Conservation (phyloP, 257 asterid genomes). For the Jaltomata sinuosa region DNA sequence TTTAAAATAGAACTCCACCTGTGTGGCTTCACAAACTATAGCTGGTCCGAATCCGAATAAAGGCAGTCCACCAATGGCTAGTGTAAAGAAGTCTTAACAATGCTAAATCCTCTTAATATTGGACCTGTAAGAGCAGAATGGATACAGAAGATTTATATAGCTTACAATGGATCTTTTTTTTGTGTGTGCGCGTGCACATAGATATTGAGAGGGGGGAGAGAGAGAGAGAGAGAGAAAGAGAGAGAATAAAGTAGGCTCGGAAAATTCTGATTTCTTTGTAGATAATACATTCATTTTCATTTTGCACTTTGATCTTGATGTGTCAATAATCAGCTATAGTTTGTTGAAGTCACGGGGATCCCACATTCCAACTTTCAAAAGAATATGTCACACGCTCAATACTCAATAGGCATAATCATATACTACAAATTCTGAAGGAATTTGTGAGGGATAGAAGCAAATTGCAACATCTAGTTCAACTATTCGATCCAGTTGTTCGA, state of each 20-base stretch:
- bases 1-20: background rate
- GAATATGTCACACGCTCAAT: background rate
- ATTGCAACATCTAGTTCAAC: conserved; percentile 54
- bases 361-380: background rate
- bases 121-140: background rate
- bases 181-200: background rate
- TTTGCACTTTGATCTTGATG: background rate
- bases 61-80: background rate
- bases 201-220: background rate
- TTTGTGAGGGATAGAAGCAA: conserved; percentile 70
- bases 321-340: background rate
- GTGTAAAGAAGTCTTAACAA: background rate
- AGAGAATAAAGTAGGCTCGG: background rate
- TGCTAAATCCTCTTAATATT: background rate
- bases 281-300: background rate
- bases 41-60: background rate
- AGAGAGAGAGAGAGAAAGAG: too few relatives aligned
- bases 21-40: background rate
- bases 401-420: background rate
- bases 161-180: background rate
- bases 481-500: conserved; percentile 73
- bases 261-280: background rate
- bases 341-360: background rate
- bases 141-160: background rate
- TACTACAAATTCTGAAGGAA: conserved; percentile 38